Base-by-base conservation (phyloP, 2,329 filamentous ascomycete species). In the Chlorencoelia australis region DNA sequence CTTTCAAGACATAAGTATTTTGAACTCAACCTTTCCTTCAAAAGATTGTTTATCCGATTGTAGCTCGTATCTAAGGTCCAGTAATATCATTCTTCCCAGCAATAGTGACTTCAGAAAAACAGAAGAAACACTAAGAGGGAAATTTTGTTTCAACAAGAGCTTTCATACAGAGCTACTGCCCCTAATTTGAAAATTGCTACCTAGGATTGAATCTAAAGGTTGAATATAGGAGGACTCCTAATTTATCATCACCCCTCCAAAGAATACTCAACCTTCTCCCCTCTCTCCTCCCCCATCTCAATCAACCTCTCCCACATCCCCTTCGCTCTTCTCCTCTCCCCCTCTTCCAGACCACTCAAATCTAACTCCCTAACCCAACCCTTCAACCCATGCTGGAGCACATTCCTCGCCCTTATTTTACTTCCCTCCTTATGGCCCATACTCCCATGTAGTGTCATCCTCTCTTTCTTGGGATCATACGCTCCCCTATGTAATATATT, bases 401-500 rank as follows among this genome's bases (percentile, higher is more conserved):
- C 80, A 57, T 85, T 85, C 45, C 79, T 67, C 34, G 80, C 79
- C 40, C 81, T 59, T 41, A 71, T 60, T 27, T 49, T 55, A 39
- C 71, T 71, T 2, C 71, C 76, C 2, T 57, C 59, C 1, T 64
- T 63, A 47, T 78, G 71, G 2, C 81, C 81, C 30, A 83, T 79
- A 37, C 74, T 80, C 5, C 81, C 81, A 58, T 86, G 81, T 51
- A 86, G 59, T 42, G 80, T 85, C 66, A 80, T 70, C 16, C 82
- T 63, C 60, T 84, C 77, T 47, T 63, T 69, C 1, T 25, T 50
- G 9, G 61, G 59, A 45, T 69, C 63, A 56, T 86, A 87, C 18
- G 73, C 73, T 2, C 81, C 82, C 4, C 81, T 65, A 52, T 86
- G 82, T 44, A 93, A 57, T 45, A 94, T 93, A 57, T 94, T 93